Conservation (phyloP, 257 asterid genomes). For the Lavandula angustifolia region DNA sequence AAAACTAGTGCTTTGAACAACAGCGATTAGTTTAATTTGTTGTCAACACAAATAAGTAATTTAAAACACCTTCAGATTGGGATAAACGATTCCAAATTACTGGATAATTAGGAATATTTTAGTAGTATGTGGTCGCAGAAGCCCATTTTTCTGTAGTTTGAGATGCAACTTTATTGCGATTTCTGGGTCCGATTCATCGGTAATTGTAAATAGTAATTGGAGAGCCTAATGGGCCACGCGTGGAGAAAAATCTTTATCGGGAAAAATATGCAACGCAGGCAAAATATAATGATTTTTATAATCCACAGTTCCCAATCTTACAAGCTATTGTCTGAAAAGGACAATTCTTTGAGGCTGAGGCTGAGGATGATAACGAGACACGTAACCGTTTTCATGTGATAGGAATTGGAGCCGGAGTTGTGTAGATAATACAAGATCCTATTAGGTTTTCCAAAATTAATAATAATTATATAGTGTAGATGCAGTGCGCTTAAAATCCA, state of each 20-base stretch:
- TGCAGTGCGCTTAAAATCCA: too few species aligned
- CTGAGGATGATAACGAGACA: constrained; percentile 45
- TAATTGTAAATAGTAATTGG: too few species aligned
- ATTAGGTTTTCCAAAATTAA: constrained; percentile 29
- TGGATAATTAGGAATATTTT: constrained; percentile 16
- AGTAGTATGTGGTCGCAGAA: not conserved
- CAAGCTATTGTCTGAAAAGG: constrained; percentile 22
- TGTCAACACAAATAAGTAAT: constrained; percentile 1
- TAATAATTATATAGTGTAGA: not conserved
- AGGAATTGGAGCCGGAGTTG: constrained; percentile 28
- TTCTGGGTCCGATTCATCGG: constrained; percentile 34
- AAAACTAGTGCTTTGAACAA: too few species aligned
- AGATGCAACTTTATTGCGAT: constrained; percentile 12
- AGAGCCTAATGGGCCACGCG: constrained; percentile 32
- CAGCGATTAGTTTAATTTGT: constrained; percentile 7
- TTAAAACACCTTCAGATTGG: not conserved
- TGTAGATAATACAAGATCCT: constrained; percentile 20
- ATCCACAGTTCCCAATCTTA: constrained; percentile 1
- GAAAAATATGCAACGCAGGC: constrained; percentile 2
- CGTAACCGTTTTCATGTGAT: constrained; percentile 32
- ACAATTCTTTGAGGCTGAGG: constrained; percentile 41
- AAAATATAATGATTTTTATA: constrained; percentile 15
- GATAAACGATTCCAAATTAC: not conserved
- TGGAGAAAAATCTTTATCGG: constrained; percentile 5
- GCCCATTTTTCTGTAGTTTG: constrained; percentile 25